Evolutionary conservation across 1,139 yeast species (phyloP).

Genomic region (Tardiomyces digboiensis): DNA sequence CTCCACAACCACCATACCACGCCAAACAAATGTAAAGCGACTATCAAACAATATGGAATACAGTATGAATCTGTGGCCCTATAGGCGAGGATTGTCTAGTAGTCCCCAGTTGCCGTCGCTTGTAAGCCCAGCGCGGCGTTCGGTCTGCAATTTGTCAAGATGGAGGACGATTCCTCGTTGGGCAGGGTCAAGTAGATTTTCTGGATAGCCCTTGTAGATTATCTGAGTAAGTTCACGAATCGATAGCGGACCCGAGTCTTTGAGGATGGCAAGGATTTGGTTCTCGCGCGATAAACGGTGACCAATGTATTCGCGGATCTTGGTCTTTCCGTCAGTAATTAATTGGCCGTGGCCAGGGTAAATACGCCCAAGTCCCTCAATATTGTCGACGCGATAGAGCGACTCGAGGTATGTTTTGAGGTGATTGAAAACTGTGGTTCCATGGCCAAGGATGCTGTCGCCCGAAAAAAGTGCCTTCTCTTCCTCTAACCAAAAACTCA

Average conservation of each 20-base stretch:
- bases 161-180: slow-evolving; percentile 25
- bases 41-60: too few species aligned
- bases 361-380: slow-evolving; percentile 16
- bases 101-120: background rate
- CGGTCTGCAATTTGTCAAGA: slow-evolving; percentile 22
- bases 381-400: slow-evolving; percentile 18
- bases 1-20: too few species aligned
- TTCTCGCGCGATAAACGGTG: slow-evolving; percentile 29
- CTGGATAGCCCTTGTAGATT: slow-evolving; percentile 23
- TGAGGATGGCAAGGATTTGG: slow-evolving; percentile 20
- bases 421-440: slow-evolving; percentile 29
- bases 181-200: slow-evolving; percentile 20
- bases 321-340: slow-evolving; percentile 22
- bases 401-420: slow-evolving; percentile 24
- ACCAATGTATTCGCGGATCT: slow-evolving; percentile 23
- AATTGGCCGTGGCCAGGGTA: slow-evolving; percentile 33
- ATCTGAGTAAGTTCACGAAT: slow-evolving; percentile 18
- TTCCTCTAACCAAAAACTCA: slow-evolving; percentile 26
- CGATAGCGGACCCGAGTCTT: slow-evolving; percentile 8
- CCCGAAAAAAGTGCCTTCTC: slow-evolving; percentile 29
- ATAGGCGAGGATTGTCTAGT: background rate
- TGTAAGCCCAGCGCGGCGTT: slow-evolving; percentile 5
- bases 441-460: slow-evolving; percentile 31
- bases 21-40: too few species aligned
- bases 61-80: too few species aligned